These are phyloP conservation scores for Dryadomyces quercivorus DNA, from an alignment of 2,329 filamentous ascomycete species.

Conservation along the genomic window DNA sequence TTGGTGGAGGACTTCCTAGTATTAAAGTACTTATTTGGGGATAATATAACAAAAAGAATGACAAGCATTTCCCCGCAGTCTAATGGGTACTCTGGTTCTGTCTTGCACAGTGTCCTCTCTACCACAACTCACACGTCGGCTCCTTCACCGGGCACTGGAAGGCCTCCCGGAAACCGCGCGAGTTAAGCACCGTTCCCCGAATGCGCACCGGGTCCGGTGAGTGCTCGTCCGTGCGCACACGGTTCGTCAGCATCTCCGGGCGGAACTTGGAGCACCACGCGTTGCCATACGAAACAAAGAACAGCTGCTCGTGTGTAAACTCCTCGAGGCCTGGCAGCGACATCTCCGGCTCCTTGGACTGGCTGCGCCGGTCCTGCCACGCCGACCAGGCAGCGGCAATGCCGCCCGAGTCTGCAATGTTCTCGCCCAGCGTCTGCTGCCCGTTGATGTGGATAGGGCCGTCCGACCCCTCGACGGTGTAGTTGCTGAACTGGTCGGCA, in stretches of 20 bases:
- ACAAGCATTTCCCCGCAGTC: too few species aligned
- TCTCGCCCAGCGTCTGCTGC: conserved; percentile 52
- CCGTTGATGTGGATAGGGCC: conserved; percentile 51
- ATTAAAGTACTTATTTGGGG: too few species aligned
- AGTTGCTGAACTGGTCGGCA: conserved; percentile 53
- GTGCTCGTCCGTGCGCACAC: conserved; percentile 53
- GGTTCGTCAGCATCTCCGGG: conserved; percentile 41
- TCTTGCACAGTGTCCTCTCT: too few species aligned
- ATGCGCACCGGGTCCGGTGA: conserved; percentile 51
- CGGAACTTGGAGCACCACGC: conserved; percentile 56
- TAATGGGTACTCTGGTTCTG: too few species aligned
- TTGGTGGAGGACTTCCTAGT: too few species aligned
- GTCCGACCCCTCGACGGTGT: conserved; percentile 42
- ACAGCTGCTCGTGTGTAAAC: conserved; percentile 57
- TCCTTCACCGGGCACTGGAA: conserved; percentile 55
- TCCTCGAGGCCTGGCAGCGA: conserved; percentile 45
- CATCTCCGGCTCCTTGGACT: neutral
- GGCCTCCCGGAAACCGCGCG: conserved; percentile 52
- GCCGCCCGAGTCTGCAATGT: conserved; percentile 60
- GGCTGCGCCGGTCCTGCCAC: conserved; percentile 46
- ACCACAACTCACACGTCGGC: conserved; percentile 61
- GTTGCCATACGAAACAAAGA: conserved; percentile 54
- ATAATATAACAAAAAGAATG: too few species aligned
- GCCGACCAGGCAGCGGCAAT: conserved; percentile 49
- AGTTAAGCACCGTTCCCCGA: conserved; percentile 53